Base-by-base conservation (phyloP, 2,329 filamentous ascomycete species). In the Sarocladiaceae sp. region DNA sequence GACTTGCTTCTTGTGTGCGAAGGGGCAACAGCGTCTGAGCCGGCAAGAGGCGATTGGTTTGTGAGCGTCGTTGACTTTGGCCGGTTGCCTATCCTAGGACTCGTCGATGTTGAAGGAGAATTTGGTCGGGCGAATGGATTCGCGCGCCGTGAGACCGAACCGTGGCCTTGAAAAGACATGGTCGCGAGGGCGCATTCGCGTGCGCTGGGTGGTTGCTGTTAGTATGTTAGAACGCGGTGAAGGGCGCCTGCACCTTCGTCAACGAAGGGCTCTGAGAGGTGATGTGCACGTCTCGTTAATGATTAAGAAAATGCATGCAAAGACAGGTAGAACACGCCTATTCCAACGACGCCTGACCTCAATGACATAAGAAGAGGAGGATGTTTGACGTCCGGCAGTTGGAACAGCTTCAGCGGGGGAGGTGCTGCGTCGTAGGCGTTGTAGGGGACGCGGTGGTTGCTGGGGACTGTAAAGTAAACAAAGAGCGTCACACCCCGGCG, bases 61-160 rank as follows among this genome's bases (percentile, higher is more conserved):
- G 80, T 72, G 57, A 89, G 78, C 47, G 90, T 71, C 46, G 80
- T 78, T 3, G 89, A 95, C 59, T 88, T 90, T 9, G 88, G 87
- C 53, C 88, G 67, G 19, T 33, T 43, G 51, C 72, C 69, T 44
- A 65, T 56, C 31, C 63, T 61, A 39, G 62, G 33, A 16, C 32
- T 33, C 41, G 69, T 74, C 33, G 84, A 76, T 24, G 86, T 85
- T 18, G 83, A 74, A 13, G 85, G 83, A 34, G 74, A 69, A 21
- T 27, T 33, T 44, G 80, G 80, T 58, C 88, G 78, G 48, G 76
- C 73, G 61, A 95, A 94, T 13, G 87, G 85, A 66, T 88, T 91
- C 60, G 81, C 85, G 57, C 88, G 83, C 70, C 83, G 86, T 61
- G 83, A 78, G 54, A 82, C 78, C 63, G 60, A 56, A 49, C 55